These are phyloP conservation scores for Candida manassasensis DNA, from an alignment of 805 yeast genomes.

Conservation along the genomic window DNA sequence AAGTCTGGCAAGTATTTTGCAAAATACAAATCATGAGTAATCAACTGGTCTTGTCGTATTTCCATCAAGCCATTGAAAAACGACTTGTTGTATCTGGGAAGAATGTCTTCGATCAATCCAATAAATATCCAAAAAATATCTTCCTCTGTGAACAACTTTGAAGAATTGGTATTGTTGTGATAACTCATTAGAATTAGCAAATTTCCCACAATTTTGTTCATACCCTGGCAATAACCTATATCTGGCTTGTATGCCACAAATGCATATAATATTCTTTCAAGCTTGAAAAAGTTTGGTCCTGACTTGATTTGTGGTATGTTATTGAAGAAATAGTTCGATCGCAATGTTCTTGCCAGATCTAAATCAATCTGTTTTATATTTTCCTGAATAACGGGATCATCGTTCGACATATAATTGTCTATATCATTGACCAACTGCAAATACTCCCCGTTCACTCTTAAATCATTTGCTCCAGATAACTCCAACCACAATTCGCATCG, in stretches of 20 bases:
- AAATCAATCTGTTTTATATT: slow-evolving; percentile 46
- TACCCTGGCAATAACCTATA: slow-evolving; percentile 57
- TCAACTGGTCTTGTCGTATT: slow-evolving; percentile 38
- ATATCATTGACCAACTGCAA: slow-evolving; percentile 21
- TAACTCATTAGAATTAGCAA: slow-evolving; percentile 31
- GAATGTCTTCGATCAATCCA: slow-evolving; percentile 43
- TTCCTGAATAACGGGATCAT: background rate
- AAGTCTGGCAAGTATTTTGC: slow-evolving; percentile 37
- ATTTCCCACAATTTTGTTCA: slow-evolving; percentile 57
- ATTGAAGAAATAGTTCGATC: slow-evolving; percentile 47
- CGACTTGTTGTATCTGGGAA: slow-evolving; percentile 38
- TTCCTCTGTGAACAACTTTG: slow-evolving; percentile 22
- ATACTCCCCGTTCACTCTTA: slow-evolving; percentile 45
- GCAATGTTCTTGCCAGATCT: slow-evolving; percentile 53
- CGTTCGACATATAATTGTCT: slow-evolving; percentile 16
- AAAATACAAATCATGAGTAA: slow-evolving; percentile 29
- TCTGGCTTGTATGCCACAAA: slow-evolving; percentile 43
- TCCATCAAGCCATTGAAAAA: slow-evolving; percentile 13
- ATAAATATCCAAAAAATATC: slow-evolving; percentile 53
- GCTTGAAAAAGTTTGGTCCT: slow-evolving; percentile 49
- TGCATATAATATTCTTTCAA: slow-evolving; percentile 46
- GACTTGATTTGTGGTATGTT: slow-evolving; percentile 34
- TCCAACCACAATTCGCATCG: slow-evolving; percentile 50
- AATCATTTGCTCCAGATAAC: slow-evolving; percentile 44
- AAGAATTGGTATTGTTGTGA: slow-evolving; percentile 12